Percentiles rank a stretch among this genome's conserved stretches.
phyloP scores from a whole-genome alignment of 768 basidiomycete species.

The Coprinellus aureogranulatus region DNA sequence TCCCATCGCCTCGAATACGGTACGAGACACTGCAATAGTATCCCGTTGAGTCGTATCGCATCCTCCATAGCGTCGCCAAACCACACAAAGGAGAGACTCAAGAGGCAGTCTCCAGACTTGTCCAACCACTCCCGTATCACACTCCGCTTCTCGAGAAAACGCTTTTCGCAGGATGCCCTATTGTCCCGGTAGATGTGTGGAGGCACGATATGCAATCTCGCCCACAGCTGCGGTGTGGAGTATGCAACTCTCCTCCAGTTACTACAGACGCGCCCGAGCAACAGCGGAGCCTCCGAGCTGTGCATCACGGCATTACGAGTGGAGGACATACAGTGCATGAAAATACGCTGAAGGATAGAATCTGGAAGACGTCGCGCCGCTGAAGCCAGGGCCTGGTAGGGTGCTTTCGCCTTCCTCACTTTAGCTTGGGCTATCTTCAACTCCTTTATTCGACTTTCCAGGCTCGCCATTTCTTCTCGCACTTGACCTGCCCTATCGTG shows the following conservation, averaged over 20 bases:
- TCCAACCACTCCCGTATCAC: constrained; percentile 24
- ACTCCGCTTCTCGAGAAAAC: constrained; percentile 22
- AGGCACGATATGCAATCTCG: constrained; percentile 13
- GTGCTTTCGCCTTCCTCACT: constrained; percentile 4
- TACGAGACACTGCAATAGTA: constrained; percentile 19
- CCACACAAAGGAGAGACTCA: constrained; percentile 27
- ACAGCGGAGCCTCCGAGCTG: constrained; percentile 15
- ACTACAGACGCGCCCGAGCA: constrained; percentile 16
- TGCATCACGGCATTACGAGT: constrained; percentile 20
- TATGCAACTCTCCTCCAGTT: constrained; percentile 16
- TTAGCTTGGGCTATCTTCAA: constrained; percentile 1
- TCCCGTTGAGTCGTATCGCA: constrained; percentile 19
- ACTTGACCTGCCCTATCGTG: constrained; percentile 6
- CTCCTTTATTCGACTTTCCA: constrained; percentile 6
- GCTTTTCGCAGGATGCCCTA: neutral
- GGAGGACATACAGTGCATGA: constrained; percentile 15
- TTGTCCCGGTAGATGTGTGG: constrained; percentile 3
- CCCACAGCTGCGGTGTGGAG: constrained; percentile 18
- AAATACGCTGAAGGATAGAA: constrained; percentile 17
- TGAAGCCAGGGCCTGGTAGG: constrained; percentile 10
- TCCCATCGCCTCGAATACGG: constrained; percentile 23
- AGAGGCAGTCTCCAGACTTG: constrained; percentile 23
- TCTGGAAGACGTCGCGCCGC: constrained; percentile 17
- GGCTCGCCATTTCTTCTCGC: constrained; percentile 6
- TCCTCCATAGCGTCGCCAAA: constrained; percentile 25